Conservation (phyloP, 2,329 filamentous ascomycete genomes). For the Cryphonectria naterciae region DNA sequence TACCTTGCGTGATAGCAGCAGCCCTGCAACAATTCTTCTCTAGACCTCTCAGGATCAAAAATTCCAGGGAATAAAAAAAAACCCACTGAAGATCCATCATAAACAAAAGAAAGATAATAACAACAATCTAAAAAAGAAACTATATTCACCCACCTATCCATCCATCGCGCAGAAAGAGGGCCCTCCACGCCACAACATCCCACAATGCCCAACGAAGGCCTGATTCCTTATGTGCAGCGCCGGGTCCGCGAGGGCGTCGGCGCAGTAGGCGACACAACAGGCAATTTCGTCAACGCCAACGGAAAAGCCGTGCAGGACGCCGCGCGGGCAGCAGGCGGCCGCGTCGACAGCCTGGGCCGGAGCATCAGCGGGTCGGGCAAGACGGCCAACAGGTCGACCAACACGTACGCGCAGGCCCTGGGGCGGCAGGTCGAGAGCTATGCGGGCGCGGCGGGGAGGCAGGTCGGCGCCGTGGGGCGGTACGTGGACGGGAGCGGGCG, state of each 20-base stretch:
- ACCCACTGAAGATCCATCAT: neutral
- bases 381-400: slow-evolving; percentile 17
- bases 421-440: slow-evolving; percentile 19
- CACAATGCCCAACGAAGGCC: slow-evolving; percentile 27
- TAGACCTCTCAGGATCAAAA: neutral
- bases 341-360: slow-evolving; percentile 23
- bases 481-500: slow-evolving; percentile 26
- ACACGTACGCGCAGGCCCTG: slow-evolving; percentile 14
- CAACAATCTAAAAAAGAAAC: neutral
- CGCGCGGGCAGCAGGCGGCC: slow-evolving; percentile 17
- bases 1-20: too few relatives aligned
- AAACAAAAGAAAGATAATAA: neutral
- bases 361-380: slow-evolving; percentile 27
- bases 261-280: slow-evolving; percentile 22
- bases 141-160: neutral
- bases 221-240: slow-evolving; percentile 26
- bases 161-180: neutral
- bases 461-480: slow-evolving; percentile 20
- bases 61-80: too few relatives aligned
- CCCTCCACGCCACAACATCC: too few relatives aligned
- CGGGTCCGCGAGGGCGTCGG: slow-evolving; percentile 25
- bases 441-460: slow-evolving; percentile 19
- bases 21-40: neutral
- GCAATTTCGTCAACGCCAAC: slow-evolving; percentile 27
- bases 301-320: slow-evolving; percentile 25